phyloP scores from a whole-genome alignment of 768 basidiomycete genomes.

The Mycena amicta region DNA sequence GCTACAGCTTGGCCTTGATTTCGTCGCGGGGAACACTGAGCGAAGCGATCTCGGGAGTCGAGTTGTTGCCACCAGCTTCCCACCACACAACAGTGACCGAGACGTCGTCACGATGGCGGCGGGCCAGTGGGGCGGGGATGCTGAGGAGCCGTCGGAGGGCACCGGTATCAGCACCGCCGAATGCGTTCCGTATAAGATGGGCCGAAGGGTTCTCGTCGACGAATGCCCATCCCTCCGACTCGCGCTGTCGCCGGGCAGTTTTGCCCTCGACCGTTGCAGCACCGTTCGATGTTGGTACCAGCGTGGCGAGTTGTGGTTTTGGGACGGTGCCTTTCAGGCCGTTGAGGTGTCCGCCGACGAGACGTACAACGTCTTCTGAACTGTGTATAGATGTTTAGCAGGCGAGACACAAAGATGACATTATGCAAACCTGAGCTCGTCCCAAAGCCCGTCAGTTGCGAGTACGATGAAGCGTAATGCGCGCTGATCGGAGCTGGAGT shows the following conservation, averaged over 20 bases:
- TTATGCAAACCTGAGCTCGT: constrained; percentile 54
- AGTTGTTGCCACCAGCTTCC: constrained; percentile 63
- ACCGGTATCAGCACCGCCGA: constrained; percentile 75
- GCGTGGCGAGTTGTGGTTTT: constrained; percentile 54
- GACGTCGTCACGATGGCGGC: constrained; percentile 81
- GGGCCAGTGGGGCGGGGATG: constrained; percentile 79
- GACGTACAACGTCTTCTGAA: constrained; percentile 84
- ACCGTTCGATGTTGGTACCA: constrained; percentile 61
- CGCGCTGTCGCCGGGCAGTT: constrained; percentile 38
- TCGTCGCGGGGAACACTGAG: constrained; percentile 25
- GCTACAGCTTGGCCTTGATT: constrained; percentile 56
- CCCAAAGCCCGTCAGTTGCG: constrained; percentile 87
- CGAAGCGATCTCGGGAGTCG: constrained; percentile 35
- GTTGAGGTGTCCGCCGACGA: constrained; percentile 80
- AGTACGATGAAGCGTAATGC: constrained; percentile 79
- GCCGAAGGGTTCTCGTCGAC: constrained; percentile 76
- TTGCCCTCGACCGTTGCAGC: constrained; percentile 67
- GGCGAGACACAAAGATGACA: neutral
- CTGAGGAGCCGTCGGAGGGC: constrained; percentile 66
- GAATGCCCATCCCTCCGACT: constrained; percentile 64
- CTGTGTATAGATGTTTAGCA: constrained; percentile 29
- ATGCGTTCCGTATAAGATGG: constrained; percentile 89
- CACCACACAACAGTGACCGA: constrained; percentile 87
- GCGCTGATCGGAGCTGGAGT: neutral
- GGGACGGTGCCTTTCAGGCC: constrained; percentile 54